A percentile compares a stretch with the other conserved stretches of the same genome.
Evolutionary conservation across 176 grass and related monocot genomes (phyloP).

Genomic region (Panicum miliaceum): DNA sequence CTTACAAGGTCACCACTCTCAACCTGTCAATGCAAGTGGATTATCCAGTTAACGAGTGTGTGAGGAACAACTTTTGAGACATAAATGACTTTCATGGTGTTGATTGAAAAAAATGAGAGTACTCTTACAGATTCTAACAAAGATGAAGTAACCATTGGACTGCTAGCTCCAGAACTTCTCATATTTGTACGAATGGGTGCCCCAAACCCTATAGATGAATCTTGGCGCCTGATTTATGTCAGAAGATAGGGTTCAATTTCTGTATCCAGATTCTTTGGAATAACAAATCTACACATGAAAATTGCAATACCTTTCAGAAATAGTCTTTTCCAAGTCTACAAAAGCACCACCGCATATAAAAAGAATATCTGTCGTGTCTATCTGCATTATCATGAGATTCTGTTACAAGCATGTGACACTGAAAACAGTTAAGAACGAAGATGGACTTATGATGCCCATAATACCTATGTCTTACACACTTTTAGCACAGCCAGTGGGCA

Average conservation of each 20-base stretch:
- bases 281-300: background rate
- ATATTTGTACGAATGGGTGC: conserved; percentile 86
- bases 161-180: conserved; percentile 69
- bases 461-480: background rate
- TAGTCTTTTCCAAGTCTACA: conserved; percentile 93
- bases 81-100: background rate
- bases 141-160: conserved; percentile 74
- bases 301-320: conserved; percentile 89
- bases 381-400: conserved; percentile 56
- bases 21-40: conserved; percentile 61
- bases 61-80: conserved; percentile 16
- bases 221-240: conserved; percentile 76
- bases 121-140: conserved; percentile 93
- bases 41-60: conserved; percentile 38
- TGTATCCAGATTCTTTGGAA: background rate
- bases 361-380: conserved; percentile 99
- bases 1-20: conserved; percentile 89
- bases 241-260: conserved; percentile 39
- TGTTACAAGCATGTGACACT: conserved; percentile 39
- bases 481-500: background rate
- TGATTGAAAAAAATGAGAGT: conserved; percentile 1
- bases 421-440: background rate
- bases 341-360: conserved; percentile 99
- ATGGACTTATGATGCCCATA: background rate
- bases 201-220: conserved; percentile 99